A percentile compares a stretch with the other conserved stretches of the same genome.
Evolutionary conservation across 1,284 basidiomycete species (phyloP).

Genomic region (Ganoderma meredithae): DNA sequence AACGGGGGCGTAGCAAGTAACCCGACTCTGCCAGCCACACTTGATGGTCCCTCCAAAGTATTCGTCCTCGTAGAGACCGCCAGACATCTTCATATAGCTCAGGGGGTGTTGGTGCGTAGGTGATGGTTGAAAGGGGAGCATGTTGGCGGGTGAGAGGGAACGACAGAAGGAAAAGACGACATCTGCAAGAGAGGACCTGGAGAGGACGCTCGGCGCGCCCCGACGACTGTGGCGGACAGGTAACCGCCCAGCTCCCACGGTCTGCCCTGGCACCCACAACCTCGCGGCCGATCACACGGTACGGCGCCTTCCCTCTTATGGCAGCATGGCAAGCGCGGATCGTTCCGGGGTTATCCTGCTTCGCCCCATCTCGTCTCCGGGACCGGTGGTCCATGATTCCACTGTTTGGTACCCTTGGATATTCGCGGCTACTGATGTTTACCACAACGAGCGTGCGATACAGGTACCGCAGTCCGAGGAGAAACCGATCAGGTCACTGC

Average conservation of each 20-base stretch:
- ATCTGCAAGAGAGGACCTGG: neutral
- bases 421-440: too few species aligned
- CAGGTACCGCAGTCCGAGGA: too few species aligned
- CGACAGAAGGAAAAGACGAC: neutral
- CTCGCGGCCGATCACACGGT: neutral
- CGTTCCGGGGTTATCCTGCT: neutral
- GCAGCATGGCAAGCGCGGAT: neutral
- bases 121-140: neutral
- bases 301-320: neutral
- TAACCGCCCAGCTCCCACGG: constrained; percentile 1
- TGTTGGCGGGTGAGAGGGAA: neutral
- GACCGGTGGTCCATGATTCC: neutral
- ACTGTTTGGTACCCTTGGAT: too few species aligned
- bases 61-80: constrained; percentile 8
- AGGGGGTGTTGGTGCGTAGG: neutral
- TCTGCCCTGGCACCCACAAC: neutral
- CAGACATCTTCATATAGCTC: neutral
- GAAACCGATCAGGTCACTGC: too few species aligned
- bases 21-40: constrained; percentile 26
- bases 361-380: neutral
- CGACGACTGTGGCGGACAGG: neutral
- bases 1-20: constrained; percentile 31
- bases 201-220: neutral
- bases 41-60: constrained; percentile 22
- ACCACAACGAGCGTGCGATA: too few species aligned